Percentiles rank a stretch among this genome's conserved stretches.
Evolutionary conservation across 305 asterid species (phyloP).

Genomic region (Salvia sclarea): DNA sequence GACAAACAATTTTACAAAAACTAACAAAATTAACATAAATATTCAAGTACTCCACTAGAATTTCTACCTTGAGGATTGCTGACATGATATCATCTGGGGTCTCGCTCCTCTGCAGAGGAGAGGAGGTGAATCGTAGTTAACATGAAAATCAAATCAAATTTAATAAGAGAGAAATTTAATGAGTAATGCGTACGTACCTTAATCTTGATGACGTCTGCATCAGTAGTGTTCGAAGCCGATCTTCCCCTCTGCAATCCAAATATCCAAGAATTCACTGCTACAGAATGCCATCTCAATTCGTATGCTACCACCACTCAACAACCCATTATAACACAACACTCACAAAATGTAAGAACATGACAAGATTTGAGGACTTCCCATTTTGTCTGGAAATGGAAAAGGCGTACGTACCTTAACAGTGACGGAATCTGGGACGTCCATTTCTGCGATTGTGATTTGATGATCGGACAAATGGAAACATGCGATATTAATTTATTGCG

Average conservation of each 20-base stretch:
- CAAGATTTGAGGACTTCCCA: not conserved
- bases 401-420: slow-evolving; percentile 22
- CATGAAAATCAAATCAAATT: too few relatives aligned
- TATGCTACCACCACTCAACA: too few relatives aligned
- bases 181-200: slow-evolving; percentile 26
- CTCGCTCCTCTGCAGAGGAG: slow-evolving; percentile 37
- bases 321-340: too few relatives aligned
- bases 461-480: too few relatives aligned
- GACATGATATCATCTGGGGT: slow-evolving; percentile 40
- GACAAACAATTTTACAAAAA: too few relatives aligned
- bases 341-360: too few relatives aligned
- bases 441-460: too few relatives aligned
- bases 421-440: slow-evolving; percentile 18
- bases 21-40: too few relatives aligned
- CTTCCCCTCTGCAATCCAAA: slow-evolving; percentile 38
- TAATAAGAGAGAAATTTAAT: too few relatives aligned
- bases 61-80: slow-evolving; percentile 34
- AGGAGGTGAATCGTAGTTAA: too few relatives aligned
- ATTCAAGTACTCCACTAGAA: too few relatives aligned
- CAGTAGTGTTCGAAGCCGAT: slow-evolving; percentile 25
- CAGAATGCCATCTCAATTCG: too few relatives aligned
- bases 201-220: slow-evolving; percentile 31
- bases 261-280: not conserved
- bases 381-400: not conserved
- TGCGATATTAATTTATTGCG: not conserved